Conservation (phyloP, 805 yeast genomes). For the Schwanniomyces occidentalis region DNA sequence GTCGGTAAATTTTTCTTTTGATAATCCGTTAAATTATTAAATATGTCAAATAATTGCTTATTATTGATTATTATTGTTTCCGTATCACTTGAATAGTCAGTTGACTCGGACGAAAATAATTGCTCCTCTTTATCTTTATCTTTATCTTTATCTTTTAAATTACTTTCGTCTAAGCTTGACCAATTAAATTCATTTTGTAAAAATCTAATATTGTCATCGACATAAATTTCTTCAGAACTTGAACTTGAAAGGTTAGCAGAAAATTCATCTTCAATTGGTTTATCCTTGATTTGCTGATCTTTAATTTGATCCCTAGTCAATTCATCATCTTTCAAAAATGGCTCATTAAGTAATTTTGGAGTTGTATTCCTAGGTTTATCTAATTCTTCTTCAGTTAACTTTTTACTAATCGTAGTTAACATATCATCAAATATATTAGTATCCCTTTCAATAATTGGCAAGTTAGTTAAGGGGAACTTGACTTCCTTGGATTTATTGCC, state of each 20-base stretch:
- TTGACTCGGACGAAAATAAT: neutral
- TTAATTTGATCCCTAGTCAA: conserved; percentile 40
- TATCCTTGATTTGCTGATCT: conserved; percentile 38
- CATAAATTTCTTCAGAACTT: conserved; percentile 24
- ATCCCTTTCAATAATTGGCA: conserved; percentile 30
- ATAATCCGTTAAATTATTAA: conserved; percentile 20
- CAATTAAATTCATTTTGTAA: conserved; percentile 28
- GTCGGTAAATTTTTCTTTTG: conserved; percentile 30
- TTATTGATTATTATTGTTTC: conserved; percentile 20
- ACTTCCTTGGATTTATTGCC: too few relatives aligned
- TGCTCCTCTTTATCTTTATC: conserved; percentile 1
- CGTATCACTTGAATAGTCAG: conserved; percentile 6
- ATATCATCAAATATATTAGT: conserved; percentile 29
- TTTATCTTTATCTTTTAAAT: neutral
- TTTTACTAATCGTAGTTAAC: conserved; percentile 26
- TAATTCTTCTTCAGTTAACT: conserved; percentile 16
- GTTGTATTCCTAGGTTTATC: conserved; percentile 1
- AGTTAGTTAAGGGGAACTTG: conserved; percentile 12
- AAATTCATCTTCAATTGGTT: conserved; percentile 9
- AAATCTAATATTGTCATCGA: conserved; percentile 32
- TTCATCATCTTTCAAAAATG: conserved; percentile 43
- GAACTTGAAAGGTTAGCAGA: conserved; percentile 7
- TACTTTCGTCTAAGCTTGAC: conserved; percentile 13
- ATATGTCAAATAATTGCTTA: conserved; percentile 26
- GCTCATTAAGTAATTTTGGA: conserved; percentile 12